Conservation (phyloP, 2,329 filamentous ascomycete genomes). For the Phaeoacremonium minimum region DNA sequence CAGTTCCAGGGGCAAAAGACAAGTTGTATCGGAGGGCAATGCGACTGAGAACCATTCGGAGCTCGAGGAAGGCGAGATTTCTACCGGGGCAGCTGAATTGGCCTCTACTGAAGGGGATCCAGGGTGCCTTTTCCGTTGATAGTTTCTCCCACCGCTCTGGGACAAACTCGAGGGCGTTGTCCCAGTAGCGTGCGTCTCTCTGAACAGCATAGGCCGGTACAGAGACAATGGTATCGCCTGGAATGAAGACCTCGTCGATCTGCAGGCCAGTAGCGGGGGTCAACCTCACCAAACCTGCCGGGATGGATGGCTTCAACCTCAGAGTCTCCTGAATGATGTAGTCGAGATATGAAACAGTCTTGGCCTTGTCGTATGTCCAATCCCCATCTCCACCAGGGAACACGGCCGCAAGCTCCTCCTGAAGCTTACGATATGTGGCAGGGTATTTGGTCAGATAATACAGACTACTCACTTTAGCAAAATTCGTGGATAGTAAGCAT, state of each 20-base stretch:
- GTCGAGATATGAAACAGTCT: constrained; percentile 22
- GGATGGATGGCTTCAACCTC: constrained; percentile 33
- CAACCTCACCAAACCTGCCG: constrained; percentile 24
- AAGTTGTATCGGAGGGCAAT: constrained; percentile 9
- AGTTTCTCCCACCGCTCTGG: constrained; percentile 12
- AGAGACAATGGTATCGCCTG: constrained; percentile 5
- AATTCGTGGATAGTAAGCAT: no score
- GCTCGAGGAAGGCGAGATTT: constrained; percentile 10
- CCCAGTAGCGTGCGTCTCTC: constrained; percentile 12
- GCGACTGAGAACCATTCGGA: constrained; percentile 9
- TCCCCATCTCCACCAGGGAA: constrained; percentile 17
- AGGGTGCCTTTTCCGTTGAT: constrained; percentile 9
- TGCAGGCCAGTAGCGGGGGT: constrained; percentile 28
- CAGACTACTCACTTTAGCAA: no score
- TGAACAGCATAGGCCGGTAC: constrained; percentile 9
- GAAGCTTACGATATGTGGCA: constrained; percentile 6
- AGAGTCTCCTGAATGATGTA: constrained; percentile 36
- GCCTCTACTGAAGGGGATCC: constrained; percentile 11
- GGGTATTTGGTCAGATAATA: constrained; percentile 19
- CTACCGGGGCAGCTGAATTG: constrained; percentile 10
- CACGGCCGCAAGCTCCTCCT: constrained; percentile 17
- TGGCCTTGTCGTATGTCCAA: constrained; percentile 24
- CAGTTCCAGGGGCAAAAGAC: no score
- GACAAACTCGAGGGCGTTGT: constrained; percentile 6
- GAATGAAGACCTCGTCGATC: constrained; percentile 7